These are phyloP conservation scores for Bassia scoparia DNA, from an alignment of 148 eudicot genomes.

Conservation along the genomic window DNA sequence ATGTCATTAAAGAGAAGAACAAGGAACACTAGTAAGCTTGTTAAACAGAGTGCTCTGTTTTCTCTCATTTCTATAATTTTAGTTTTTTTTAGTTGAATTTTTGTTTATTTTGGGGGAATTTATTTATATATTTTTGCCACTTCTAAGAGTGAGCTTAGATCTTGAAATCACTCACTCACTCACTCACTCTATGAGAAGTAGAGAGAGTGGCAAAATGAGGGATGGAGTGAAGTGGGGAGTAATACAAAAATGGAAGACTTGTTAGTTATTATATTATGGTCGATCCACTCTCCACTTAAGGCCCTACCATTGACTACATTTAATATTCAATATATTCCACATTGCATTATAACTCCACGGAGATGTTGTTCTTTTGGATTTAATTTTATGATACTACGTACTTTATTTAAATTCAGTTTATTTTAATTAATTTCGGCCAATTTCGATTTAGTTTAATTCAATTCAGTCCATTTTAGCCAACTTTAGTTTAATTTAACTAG, in stretches of 20 bases:
- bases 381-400: no score
- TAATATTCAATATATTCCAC: neutral
- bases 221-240: constrained; percentile 2
- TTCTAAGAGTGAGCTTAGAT: neutral
- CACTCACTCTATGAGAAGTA: neutral
- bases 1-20: constrained; percentile 23
- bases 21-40: constrained; percentile 1
- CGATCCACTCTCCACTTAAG: neutral
- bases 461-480: no score
- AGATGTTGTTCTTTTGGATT: no score
- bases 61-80: constrained; percentile 7
- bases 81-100: neutral
- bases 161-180: neutral
- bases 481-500: no score
- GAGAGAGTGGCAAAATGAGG: neutral
- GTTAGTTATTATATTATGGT: neutral
- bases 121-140: no score
- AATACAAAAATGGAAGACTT: neutral
- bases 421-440: no score
- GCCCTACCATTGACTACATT: neutral
- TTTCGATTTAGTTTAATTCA: no score
- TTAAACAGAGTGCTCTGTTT: constrained; percentile 24
- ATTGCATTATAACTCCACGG: no score
- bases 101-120: constrained; percentile 10
- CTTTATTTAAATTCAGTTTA: no score